A percentile compares a stretch with the other conserved stretches of the same genome.
These are phyloP conservation scores for Talaromyces sp. DNA, from an alignment of 2,329 filamentous ascomycete genomes.

Conservation along the genomic window DNA sequence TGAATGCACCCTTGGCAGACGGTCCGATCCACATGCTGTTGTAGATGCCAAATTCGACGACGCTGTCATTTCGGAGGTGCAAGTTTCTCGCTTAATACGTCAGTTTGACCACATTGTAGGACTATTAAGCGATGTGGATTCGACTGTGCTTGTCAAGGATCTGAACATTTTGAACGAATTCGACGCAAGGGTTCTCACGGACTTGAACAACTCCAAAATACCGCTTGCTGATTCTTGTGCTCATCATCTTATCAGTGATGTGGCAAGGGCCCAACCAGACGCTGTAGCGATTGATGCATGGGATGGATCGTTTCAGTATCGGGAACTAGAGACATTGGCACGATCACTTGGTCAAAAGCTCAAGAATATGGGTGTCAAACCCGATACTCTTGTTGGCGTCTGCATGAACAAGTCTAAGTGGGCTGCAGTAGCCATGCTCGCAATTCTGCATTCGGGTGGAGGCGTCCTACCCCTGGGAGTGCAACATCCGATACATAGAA, in stretches of 20 bases:
- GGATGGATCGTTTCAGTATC: neutral
- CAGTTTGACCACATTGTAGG: neutral
- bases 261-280: neutral
- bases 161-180: neutral
- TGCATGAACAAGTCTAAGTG: conserved; percentile 10
- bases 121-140: neutral
- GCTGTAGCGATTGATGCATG: neutral
- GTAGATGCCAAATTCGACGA: neutral
- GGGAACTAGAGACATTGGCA: neutral
- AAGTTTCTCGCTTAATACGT: neutral
- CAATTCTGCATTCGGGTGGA: conserved; percentile 11
- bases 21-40: neutral
- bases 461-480: conserved; percentile 8
- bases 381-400: neutral
- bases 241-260: neutral
- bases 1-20: neutral
- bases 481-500: conserved; percentile 5
- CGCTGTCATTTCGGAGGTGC: neutral
- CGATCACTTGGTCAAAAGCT: neutral
- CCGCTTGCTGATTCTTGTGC: neutral
- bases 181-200: neutral
- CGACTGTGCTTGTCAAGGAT: neutral
- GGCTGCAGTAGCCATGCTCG: conserved; percentile 12
- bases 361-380: neutral
- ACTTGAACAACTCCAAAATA: neutral